Evolutionary conservation across 768 basidiomycete species (phyloP).

Genomic region (Termitomyces sp.): DNA sequence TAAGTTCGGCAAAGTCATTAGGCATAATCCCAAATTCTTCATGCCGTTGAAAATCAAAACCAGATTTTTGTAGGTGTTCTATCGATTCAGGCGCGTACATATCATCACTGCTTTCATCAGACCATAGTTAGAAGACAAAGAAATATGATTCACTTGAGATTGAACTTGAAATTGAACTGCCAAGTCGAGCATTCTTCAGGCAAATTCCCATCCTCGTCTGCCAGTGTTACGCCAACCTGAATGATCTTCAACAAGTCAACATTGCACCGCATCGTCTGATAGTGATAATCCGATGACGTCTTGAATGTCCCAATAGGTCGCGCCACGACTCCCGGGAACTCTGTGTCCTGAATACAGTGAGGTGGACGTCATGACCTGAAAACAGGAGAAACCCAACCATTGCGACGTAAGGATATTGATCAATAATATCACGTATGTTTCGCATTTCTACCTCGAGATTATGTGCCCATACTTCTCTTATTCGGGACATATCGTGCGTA

Average conservation of each 20-base stretch:
- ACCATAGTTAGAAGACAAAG: neutral
- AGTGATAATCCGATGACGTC: constrained; percentile 97
- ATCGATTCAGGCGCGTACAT: constrained; percentile 99
- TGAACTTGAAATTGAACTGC: constrained; percentile 99
- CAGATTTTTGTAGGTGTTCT: constrained; percentile 90
- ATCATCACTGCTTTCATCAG: constrained; percentile 62
- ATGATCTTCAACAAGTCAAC: constrained; percentile 98
- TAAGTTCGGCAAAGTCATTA: constrained; percentile 92
- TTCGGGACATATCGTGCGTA: constrained; percentile 55
- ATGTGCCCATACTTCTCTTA: constrained; percentile 93
- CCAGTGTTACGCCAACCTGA: constrained; percentile 92
- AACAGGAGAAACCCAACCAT: constrained; percentile 58
- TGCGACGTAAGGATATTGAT: constrained; percentile 89
- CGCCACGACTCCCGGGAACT: constrained; percentile 98
- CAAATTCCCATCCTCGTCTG: constrained; percentile 90
- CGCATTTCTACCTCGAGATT: constrained; percentile 94
- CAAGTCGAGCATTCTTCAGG: constrained; percentile 91
- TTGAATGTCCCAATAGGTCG: constrained; percentile 95
- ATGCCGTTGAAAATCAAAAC: constrained; percentile 92
- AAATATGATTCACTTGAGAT: constrained; percentile 55
- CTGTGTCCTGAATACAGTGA: constrained; percentile 72
- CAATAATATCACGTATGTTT: constrained; percentile 80
- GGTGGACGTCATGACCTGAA: constrained; percentile 16
- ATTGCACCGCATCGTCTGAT: constrained; percentile 99
- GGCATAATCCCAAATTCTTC: constrained; percentile 89